Percentiles rank a stretch among this genome's conserved stretches.
These are phyloP conservation scores for Zygoascus bituminiphila DNA, from an alignment of 805 yeast genomes.

Conservation along the genomic window DNA sequence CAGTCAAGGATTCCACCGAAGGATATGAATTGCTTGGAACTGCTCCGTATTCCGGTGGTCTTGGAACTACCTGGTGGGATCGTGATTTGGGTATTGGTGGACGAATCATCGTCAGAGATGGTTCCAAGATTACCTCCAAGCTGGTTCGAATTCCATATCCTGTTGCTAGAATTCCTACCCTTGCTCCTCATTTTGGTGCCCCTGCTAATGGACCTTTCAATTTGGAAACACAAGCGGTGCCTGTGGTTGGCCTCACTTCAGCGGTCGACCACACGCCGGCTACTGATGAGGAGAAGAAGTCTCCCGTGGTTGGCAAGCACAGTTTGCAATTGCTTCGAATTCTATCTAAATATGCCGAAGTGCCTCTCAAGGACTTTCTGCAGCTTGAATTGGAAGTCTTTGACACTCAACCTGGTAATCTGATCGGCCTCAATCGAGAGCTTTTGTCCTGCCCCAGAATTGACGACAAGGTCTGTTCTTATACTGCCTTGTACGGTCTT, in stretches of 20 bases:
- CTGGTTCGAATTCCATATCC: constrained; percentile 34
- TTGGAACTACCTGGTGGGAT: constrained; percentile 59
- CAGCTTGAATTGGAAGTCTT: constrained; percentile 70
- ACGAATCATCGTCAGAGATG: constrained; percentile 47
- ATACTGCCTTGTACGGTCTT: constrained; percentile 57
- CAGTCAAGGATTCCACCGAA: constrained; percentile 51
- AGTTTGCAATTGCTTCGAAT: constrained; percentile 56
- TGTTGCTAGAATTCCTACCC: constrained; percentile 69
- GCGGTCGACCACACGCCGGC: constrained; percentile 30
- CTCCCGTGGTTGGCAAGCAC: constrained; percentile 62
- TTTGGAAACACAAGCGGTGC: constrained; percentile 72
- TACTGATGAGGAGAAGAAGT: constrained; percentile 48
- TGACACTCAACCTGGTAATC: constrained; percentile 66
- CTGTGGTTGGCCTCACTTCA: constrained; percentile 55
- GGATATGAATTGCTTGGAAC: constrained; percentile 76
- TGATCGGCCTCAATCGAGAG: constrained; percentile 69
- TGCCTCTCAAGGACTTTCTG: constrained; percentile 49
- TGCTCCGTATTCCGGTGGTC: constrained; percentile 68
- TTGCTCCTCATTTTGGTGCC: constrained; percentile 82
- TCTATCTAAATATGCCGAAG: constrained; percentile 50
- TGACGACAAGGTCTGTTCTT: constrained; percentile 76
- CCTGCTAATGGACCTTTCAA: constrained; percentile 66
- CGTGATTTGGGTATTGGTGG: constrained; percentile 85
- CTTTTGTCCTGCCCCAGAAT: constrained; percentile 72
- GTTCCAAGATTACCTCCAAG: constrained; percentile 26